Conservation (phyloP, 2,329 filamentous ascomycete genomes). For the Neospermospora avenae region DNA sequence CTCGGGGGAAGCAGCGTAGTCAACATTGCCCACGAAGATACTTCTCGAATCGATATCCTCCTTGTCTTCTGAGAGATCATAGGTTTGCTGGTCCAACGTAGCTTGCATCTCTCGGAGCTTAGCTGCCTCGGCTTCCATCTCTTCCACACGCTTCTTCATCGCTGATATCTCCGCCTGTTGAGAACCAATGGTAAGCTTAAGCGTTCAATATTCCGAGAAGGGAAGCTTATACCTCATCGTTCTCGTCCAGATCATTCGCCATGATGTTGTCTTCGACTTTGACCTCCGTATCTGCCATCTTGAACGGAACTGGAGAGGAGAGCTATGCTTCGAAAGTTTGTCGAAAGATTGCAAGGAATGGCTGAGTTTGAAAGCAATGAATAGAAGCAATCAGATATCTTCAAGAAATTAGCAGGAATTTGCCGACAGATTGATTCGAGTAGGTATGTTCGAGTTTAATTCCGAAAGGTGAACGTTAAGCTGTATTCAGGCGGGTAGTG, state of each 20-base stretch:
- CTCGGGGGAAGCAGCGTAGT: slow-evolving; percentile 94
- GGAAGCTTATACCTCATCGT: slow-evolving; percentile 32
- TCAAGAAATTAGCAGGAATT: neutral
- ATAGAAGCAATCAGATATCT: neutral
- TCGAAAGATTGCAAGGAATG: neutral
- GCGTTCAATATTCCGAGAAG: neutral
- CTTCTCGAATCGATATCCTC: slow-evolving; percentile 93
- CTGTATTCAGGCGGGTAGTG: neutral
- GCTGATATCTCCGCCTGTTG: slow-evolving; percentile 72
- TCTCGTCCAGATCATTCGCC: slow-evolving; percentile 31
- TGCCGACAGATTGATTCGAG: neutral
- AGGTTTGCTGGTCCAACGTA: slow-evolving; percentile 77
- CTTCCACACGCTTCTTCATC: slow-evolving; percentile 82
- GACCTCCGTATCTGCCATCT: slow-evolving; percentile 31
- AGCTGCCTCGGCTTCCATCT: slow-evolving; percentile 87
- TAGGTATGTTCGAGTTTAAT: neutral
- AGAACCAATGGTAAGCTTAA: neutral
- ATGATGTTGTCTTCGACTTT: slow-evolving; percentile 32
- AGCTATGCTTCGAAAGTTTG: slow-evolving; percentile 3
- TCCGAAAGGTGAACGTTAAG: neutral
- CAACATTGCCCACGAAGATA: slow-evolving; percentile 98
- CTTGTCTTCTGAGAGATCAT: slow-evolving; percentile 84
- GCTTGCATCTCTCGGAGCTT: slow-evolving; percentile 87
- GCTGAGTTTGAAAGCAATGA: neutral
- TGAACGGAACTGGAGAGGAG: slow-evolving; percentile 1